A percentile compares a stretch with the other conserved stretches of the same genome.
Conservation (phyloP, 306 rosid species). For the Sechiopsis laciniata region DNA sequence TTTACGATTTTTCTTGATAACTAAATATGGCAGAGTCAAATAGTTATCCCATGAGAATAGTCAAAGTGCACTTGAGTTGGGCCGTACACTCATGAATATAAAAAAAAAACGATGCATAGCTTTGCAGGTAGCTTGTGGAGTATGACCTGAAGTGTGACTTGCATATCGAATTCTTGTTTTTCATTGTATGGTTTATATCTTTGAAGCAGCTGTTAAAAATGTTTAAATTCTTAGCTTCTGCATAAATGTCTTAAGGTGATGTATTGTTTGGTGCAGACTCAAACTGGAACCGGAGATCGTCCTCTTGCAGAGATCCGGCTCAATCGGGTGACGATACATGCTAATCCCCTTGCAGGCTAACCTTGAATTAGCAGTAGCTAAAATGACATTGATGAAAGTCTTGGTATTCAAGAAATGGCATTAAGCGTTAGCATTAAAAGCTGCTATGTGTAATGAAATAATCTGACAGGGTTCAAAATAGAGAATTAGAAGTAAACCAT, state of each 20-base stretch:
- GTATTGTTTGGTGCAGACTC: slow-evolving; percentile 63
- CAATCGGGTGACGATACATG: slow-evolving; percentile 77
- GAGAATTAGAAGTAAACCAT: background rate
- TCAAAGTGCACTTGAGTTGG: too few species aligned
- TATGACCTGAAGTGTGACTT: background rate
- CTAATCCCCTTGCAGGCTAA: slow-evolving; percentile 83
- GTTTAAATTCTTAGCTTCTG: background rate
- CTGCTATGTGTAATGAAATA: background rate
- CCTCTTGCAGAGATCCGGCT: slow-evolving; percentile 95
- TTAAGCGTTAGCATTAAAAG: background rate
- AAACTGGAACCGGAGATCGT: slow-evolving; percentile 75
- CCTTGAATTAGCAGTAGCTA: slow-evolving; percentile 6
- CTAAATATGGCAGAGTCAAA: too few species aligned
- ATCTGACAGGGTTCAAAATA: background rate
- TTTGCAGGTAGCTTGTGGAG: background rate
- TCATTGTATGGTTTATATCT: background rate
- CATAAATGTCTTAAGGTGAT: background rate
- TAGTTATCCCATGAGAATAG: too few species aligned
- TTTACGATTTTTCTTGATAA: too few species aligned
- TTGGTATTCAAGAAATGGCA: background rate
- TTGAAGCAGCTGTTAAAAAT: background rate
- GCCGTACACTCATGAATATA: too few species aligned
- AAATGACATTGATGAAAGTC: background rate
- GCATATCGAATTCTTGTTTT: background rate
- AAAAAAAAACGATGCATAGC: background rate